Percentiles rank a stretch among this genome's conserved stretches.
phyloP scores from a whole-genome alignment of 495 filamentous ascomycete genomes.

The Penicillium simplicissimum region DNA sequence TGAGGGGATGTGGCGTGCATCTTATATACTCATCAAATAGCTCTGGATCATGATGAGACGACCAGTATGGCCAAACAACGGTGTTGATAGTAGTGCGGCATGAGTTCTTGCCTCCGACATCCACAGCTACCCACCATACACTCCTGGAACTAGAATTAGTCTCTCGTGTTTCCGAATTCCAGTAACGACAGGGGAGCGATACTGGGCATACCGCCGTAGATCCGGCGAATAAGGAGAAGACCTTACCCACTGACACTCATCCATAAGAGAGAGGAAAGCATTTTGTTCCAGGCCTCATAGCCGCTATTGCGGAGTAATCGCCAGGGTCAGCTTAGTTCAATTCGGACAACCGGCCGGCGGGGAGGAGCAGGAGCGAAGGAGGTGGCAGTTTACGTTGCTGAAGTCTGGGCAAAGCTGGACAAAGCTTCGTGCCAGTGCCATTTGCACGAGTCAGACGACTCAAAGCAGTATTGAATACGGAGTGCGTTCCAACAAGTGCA shows the following conservation, averaged over 20 bases:
- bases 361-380: not conserved
- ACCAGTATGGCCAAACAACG: not conserved
- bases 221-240: not conserved
- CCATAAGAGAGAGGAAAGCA: not conserved
- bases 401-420: not conserved
- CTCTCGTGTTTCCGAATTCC: constrained; percentile 11
- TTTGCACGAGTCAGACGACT: not conserved
- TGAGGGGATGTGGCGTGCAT: not conserved
- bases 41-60: not conserved
- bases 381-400: not conserved
- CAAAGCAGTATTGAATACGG: not conserved
- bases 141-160: not conserved
- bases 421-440: not conserved
- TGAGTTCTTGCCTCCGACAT: constrained; percentile 4
- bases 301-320: constrained; percentile 4
- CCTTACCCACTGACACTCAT: not conserved
- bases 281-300: not conserved
- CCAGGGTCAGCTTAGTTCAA: constrained; percentile 6
- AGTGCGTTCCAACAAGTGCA: not conserved
- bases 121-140: too few relatives aligned
- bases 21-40: constrained; percentile 4
- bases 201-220: constrained; percentile 1
- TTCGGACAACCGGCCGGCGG: not conserved
- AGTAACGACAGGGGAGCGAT: not conserved
- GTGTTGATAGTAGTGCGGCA: not conserved